Conservation (phyloP, 2,329 filamentous ascomycete genomes). For the Pestalotiopsis sp. region DNA sequence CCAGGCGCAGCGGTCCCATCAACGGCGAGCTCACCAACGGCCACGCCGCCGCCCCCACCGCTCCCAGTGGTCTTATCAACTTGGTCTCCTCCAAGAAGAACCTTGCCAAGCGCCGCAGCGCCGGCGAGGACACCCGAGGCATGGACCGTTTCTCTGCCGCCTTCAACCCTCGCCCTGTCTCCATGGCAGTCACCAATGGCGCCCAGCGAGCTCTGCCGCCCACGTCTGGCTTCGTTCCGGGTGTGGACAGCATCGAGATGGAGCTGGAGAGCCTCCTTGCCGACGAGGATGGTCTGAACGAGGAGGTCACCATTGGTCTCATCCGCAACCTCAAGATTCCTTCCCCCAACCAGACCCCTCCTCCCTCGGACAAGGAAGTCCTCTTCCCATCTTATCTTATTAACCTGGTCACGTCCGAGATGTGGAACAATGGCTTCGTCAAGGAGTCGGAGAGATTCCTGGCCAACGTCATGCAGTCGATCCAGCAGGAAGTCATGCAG, state of each 20-base stretch:
- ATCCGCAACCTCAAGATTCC: constrained; percentile 98
- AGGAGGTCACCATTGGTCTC: constrained; percentile 94
- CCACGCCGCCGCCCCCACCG: constrained; percentile 52
- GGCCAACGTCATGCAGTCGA: constrained; percentile 99
- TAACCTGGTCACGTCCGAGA: constrained; percentile 97
- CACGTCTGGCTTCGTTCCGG: constrained; percentile 73
- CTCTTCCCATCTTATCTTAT: constrained; percentile 98
- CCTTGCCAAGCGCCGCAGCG: constrained; percentile 94
- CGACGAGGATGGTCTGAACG: constrained; percentile 93
- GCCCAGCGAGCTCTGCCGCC: constrained; percentile 67
- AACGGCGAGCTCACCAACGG: constrained; percentile 74
- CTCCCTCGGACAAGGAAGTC: constrained; percentile 97
- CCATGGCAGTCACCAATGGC: constrained; percentile 81
- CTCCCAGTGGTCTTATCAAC: constrained; percentile 83
- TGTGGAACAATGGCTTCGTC: constrained; percentile 99
- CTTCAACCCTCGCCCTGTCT: constrained; percentile 93
- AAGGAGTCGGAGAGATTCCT: constrained; percentile 99
- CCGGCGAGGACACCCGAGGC: constrained; percentile 82
- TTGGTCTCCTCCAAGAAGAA: constrained; percentile 80
- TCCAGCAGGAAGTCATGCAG: constrained; percentile 99
- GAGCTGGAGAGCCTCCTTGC: constrained; percentile 93
- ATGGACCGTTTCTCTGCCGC: constrained; percentile 88
- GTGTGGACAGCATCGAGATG: constrained; percentile 88
- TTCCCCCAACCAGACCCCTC: constrained; percentile 80
- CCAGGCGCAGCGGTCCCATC: constrained; percentile 75